Conservation (phyloP, 345 rosid species). For the Hirschfeldia incana region DNA sequence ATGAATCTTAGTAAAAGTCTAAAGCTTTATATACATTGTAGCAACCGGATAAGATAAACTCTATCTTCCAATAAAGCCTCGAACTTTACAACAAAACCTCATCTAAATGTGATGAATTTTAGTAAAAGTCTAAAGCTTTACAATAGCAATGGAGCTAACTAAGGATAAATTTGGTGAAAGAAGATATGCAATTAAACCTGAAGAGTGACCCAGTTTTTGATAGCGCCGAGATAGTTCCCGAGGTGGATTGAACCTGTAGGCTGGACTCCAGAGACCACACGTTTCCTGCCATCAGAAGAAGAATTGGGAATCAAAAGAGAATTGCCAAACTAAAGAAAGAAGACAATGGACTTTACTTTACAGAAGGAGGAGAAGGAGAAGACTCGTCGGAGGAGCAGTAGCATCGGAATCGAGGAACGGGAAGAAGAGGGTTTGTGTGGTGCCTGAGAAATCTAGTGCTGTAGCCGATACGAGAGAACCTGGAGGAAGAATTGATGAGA, state of each 20-base stretch:
- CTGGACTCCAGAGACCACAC: conserved; percentile 91
- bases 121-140: not conserved
- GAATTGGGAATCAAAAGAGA: not conserved
- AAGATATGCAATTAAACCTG: conserved; percentile 49
- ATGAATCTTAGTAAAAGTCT: not conserved
- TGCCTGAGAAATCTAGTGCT: conserved; percentile 19
- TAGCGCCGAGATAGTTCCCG: conserved; percentile 92
- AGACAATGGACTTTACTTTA: not conserved
- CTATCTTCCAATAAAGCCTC: not conserved
- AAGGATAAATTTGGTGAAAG: not conserved
- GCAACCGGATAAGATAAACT: not conserved
- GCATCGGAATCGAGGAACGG: conserved; percentile 21
- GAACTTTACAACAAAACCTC: not conserved
- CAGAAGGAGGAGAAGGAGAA: conserved; percentile 29
- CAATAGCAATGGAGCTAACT: not conserved
- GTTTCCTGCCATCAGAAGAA: conserved; percentile 53
- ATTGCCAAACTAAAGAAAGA: not conserved
- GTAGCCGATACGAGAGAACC: conserved; percentile 33
- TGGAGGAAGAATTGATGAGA: not conserved
- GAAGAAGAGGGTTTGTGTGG: conserved; percentile 1
- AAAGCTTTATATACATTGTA: not conserved
- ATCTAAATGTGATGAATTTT: not conserved
- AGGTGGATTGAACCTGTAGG: conserved; percentile 90
- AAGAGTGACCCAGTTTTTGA: conserved; percentile 79
- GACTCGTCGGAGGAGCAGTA: conserved; percentile 21